phyloP scores from a whole-genome alignment of 225 moss, liverwort and hornwort species.

The Takakia lepidozioides region DNA sequence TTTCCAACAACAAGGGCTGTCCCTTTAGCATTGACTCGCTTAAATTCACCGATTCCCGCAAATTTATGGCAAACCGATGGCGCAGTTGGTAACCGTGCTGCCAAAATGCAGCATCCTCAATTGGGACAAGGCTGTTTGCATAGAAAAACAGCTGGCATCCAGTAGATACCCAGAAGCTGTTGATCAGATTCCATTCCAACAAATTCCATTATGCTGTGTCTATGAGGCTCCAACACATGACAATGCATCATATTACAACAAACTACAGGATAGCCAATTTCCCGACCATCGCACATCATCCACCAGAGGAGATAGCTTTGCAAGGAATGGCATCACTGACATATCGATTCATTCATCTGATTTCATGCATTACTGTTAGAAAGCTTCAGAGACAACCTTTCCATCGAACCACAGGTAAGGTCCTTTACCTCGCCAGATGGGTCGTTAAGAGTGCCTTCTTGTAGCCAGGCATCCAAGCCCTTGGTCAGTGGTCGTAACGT shows the following conservation, averaged over 20 bases:
- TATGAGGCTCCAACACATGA: no score
- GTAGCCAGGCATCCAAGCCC: conserved; percentile 85
- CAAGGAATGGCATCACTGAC: no score
- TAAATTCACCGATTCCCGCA: conserved; percentile 13
- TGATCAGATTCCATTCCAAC: not conserved
- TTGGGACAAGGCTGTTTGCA: conserved; percentile 63
- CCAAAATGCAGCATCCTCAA: conserved; percentile 96
- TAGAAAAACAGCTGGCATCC: conserved; percentile 56
- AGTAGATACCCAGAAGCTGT: no score
- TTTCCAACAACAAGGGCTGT: conserved; percentile 24
- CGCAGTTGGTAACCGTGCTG: conserved; percentile 74
- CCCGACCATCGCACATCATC: no score
- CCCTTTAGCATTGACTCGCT: conserved; percentile 11
- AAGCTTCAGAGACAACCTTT: no score
- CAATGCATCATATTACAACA: no score
- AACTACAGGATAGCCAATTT: no score
- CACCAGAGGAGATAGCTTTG: no score
- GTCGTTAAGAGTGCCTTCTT: conserved; percentile 93
- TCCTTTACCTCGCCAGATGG: conserved; percentile 98
- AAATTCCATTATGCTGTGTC: no score
- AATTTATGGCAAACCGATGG: conserved; percentile 18
- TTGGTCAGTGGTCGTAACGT: conserved; percentile 77
- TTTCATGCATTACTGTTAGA: no score
- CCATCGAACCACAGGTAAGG: no score
- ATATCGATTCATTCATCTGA: no score